A percentile compares a stretch with the other conserved stretches of the same genome.
Evolutionary conservation across 2,329 filamentous ascomycete genomes (phyloP).

Genomic region (Trichoderma citrinoviride): DNA sequence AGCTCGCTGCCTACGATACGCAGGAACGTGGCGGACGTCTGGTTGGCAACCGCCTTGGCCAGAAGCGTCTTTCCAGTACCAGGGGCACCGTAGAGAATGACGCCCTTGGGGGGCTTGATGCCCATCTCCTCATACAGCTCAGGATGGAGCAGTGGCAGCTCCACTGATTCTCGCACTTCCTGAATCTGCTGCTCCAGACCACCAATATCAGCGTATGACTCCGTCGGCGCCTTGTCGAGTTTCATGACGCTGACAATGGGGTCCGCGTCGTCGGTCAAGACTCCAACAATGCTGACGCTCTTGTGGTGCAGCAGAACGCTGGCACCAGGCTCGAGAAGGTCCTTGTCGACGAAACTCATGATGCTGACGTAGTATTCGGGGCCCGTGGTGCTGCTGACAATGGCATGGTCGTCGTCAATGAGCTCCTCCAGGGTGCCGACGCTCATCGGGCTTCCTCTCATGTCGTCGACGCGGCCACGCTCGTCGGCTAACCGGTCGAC

Average conservation of each 20-base stretch:
- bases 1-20: conserved; percentile 96
- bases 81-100: conserved; percentile 95
- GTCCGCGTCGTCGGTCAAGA: conserved; percentile 93
- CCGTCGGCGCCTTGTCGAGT: conserved; percentile 95
- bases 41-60: conserved; percentile 96
- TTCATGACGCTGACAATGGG: conserved; percentile 98
- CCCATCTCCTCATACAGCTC: conserved; percentile 99
- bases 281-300: conserved; percentile 95
- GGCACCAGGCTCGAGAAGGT: conserved; percentile 91
- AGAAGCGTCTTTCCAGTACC: conserved; percentile 96
- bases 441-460: conserved; percentile 97
- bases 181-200: conserved; percentile 94
- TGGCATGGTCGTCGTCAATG: conserved; percentile 98
- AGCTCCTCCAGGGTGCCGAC: conserved; percentile 97
- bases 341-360: conserved; percentile 99
- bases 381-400: conserved; percentile 94
- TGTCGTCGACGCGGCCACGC: conserved; percentile 91
- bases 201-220: conserved; percentile 98
- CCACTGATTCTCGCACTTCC: conserved; percentile 95
- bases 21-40: conserved; percentile 97
- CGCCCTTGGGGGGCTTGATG: conserved; percentile 98
- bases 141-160: conserved; percentile 89
- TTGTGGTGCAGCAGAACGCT: conserved; percentile 97
- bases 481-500: conserved; percentile 89
- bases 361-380: conserved; percentile 99